Evolutionary conservation across 805 yeast genomes (phyloP), one percentile per base, ranked within the genome.

Genomic region (Sungouiella thailandica): DNA sequence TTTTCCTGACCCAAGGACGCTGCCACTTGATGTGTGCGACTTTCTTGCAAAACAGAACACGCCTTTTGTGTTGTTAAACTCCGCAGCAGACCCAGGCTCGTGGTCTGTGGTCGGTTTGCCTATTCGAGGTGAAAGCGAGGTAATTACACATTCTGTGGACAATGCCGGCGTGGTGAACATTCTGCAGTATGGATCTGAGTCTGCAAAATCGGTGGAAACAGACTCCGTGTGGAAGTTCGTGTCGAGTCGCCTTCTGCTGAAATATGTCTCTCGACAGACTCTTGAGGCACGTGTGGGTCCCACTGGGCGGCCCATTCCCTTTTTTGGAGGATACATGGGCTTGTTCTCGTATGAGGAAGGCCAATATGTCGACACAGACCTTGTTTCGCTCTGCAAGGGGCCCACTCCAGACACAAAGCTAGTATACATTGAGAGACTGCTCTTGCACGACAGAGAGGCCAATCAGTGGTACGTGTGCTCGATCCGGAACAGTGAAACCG

Each of bases 261-360:
- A 49, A 35, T 55, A 59, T 25, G 57, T 60, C 28, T 49, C 64
- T 2, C 53, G 69, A 34, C 45, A 41, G 1, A 29, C 45, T 0
- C 47, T 71, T n/a, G 40, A 49, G 12, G 31, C 37, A 5, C 35
- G 42, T 13, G 32, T 52, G 4, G 44, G 47, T 2, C 26, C 40
- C 14, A 53, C 49, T 23, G 17, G 40, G 3, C 45, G 63, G 6
- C 58, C 62, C 0, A 60, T 86, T 13, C 95, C 96, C 1, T 93
- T 93, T 49, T 62, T 78, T 36, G 97, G 98, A n/a, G 99, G 99
- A 0, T 68, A 85, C 20, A 65, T 89, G 35, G 99, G 99, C 4
- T 66, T 82, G 26, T 57, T 93, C 8, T 82, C 95, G 0, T 93
- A 93, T 53, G 98, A 90, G 54, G 90, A 84, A 60, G 95, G 95